Base-by-base conservation (phyloP, 768 basidiomycete genomes). In the Mycena rosella region DNA sequence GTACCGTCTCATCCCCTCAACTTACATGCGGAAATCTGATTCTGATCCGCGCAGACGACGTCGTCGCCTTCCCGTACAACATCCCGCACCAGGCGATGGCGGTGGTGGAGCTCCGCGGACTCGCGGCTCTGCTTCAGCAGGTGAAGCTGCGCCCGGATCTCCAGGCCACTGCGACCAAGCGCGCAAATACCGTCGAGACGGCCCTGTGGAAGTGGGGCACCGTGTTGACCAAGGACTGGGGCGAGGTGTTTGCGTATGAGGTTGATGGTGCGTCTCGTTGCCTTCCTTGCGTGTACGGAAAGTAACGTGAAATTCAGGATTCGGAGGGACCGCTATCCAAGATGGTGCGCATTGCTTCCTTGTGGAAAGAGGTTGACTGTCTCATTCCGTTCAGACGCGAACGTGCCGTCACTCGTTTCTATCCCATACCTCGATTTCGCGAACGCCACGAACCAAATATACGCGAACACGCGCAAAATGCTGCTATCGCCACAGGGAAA, bases 241-340 rank as follows among this genome's bases (percentile, higher is more conserved):
- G 69, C 61, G 69, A 70, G 61, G 69, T 70, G 17, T 70, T 70
- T 34, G 69, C 69, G 29, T 70, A 70, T 38, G 69, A 70, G 40
- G 69, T 70, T 17, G 69, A 70, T 20, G 69, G 66, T 68, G 34
- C 38, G 64, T 18, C 45, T 11, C 5, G 4, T 32, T 22, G 22
- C 15, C 9, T 13, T 52, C 30, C 7, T 45, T 22, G 0, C 7
- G 20, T 4, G 4, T 15, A 26, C 5, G 24, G 3, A n/a, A n/a
- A n/a, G 22, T 65, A 5, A 45, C 14, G 8, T 17, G n/a, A 10
- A 34, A 15, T 14, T 5, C 24, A 68, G 66, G 69, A 18, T 70
- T 40, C 26, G 69, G 69, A 0, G 65, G 65, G 4, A 56, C 53
- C 1, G 69, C 69, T 2, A 70, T 70, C 10, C 69, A 70, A 44